Percentiles rank a stretch among this genome's conserved stretches.
These are phyloP conservation scores for Lagenidium sp. DNA, from an alignment of 352 stramenopile species.

Conservation along the genomic window DNA sequence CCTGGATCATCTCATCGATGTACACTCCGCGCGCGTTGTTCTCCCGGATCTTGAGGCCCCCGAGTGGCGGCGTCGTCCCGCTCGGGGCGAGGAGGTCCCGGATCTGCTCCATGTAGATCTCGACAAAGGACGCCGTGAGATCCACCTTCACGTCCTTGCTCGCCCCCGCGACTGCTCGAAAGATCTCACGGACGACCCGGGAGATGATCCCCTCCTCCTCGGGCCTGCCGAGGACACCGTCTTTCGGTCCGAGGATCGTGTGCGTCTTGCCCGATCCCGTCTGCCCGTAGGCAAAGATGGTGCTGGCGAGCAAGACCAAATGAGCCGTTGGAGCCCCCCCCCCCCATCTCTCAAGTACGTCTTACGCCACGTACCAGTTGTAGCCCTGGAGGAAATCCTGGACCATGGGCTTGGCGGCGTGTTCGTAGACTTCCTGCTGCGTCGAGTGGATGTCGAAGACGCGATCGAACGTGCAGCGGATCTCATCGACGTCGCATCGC, in stretches of 20 bases:
- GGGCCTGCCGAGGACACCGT: conserved; percentile 41
- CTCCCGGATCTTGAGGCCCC: conserved; percentile 67
- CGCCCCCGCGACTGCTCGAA: conserved; percentile 13
- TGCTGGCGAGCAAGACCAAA: too few relatives aligned
- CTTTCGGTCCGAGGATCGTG: conserved; percentile 61
- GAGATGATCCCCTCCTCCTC: conserved; percentile 66
- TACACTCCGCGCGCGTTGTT: conserved; percentile 57
- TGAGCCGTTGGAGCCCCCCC: too few relatives aligned
- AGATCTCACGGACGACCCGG: conserved; percentile 45
- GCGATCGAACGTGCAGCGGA: conserved; percentile 63
- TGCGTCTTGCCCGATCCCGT: conserved; percentile 53
- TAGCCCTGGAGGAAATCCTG: conserved; percentile 60
- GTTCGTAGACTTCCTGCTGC: conserved; percentile 60
- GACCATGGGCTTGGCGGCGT: conserved; percentile 55
- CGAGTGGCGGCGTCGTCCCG: conserved; percentile 9
- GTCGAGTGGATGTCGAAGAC: conserved; percentile 52
- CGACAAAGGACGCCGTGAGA: conserved; percentile 63
- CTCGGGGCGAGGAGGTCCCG: conserved; percentile 45
- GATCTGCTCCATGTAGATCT: conserved; percentile 88
- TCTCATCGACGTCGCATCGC: conserved; percentile 64
- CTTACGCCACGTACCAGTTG: conserved; percentile 41
- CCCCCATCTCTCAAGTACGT: too few relatives aligned
- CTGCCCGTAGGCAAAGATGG: conserved; percentile 47
- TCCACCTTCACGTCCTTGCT: conserved; percentile 24
- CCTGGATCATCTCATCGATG: conserved; percentile 62